phyloP scores from a whole-genome alignment of 768 basidiomycete genomes.

The Hericium erinaceus region DNA sequence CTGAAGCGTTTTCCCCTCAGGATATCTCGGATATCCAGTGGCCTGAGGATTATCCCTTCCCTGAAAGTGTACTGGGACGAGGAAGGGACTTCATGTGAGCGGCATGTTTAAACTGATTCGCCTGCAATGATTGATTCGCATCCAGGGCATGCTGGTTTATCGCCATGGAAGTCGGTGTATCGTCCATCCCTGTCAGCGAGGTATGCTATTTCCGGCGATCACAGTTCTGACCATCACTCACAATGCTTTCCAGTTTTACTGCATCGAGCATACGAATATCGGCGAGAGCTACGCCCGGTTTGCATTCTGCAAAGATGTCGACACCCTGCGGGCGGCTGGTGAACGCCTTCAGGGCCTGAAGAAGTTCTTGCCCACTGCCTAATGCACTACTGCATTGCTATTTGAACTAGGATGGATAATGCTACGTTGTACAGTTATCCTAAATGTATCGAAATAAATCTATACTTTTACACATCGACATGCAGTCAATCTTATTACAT shows the following conservation, averaged over 20 bases:
- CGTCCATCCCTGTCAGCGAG: slow-evolving; percentile 92
- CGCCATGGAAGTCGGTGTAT: slow-evolving; percentile 82
- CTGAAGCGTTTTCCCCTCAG: slow-evolving; percentile 25
- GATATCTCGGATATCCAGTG: slow-evolving; percentile 72
- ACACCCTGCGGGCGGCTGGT: slow-evolving; percentile 74
- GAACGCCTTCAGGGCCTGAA: slow-evolving; percentile 70
- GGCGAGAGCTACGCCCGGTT: slow-evolving; percentile 86
- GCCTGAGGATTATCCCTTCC: slow-evolving; percentile 81
- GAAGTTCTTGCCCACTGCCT: slow-evolving; percentile 38
- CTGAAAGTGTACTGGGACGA: slow-evolving; percentile 60
- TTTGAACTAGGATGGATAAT: not conserved
- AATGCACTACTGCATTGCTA: slow-evolving; percentile 4
- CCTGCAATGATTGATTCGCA: slow-evolving; percentile 1
- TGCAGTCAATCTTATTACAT: not conserved
- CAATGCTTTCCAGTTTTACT: slow-evolving; percentile 64
- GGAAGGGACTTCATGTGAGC: slow-evolving; percentile 80
- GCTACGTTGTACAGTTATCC: not conserved
- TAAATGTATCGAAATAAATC: not conserved
- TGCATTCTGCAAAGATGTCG: slow-evolving; percentile 92
- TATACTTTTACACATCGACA: not conserved
- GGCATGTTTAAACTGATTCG: not conserved
- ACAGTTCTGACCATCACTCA: not conserved
- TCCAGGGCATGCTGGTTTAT: slow-evolving; percentile 91
- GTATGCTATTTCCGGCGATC: slow-evolving; percentile 32
- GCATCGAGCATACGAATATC: slow-evolving; percentile 73